Evolutionary conservation across 2,329 filamentous ascomycete genomes (phyloP).

Genomic region (Dactylella cylindrospora): DNA sequence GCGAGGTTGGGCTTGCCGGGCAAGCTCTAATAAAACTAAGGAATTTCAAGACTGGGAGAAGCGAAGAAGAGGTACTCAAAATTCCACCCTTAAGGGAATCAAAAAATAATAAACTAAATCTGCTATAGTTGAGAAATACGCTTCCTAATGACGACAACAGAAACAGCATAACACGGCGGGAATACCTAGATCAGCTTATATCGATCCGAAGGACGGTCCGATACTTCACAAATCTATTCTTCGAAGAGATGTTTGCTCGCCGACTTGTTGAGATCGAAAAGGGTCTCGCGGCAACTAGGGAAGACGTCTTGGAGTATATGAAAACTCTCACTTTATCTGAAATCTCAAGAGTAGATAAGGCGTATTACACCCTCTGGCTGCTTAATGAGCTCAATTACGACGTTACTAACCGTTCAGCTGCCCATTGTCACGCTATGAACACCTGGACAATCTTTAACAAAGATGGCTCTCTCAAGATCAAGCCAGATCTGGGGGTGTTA

Average conservation of each 20-base stretch:
- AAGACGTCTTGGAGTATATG: not conserved
- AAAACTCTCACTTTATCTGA: slow-evolving; percentile 14
- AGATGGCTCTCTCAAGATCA: slow-evolving; percentile 3
- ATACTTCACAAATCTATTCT: slow-evolving; percentile 16
- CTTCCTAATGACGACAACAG: slow-evolving; percentile 13
- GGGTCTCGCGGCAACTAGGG: not conserved
- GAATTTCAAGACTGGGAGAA: slow-evolving; percentile 28
- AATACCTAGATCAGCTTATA: slow-evolving; percentile 7
- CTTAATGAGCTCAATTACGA: slow-evolving; percentile 18
- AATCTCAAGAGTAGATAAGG: slow-evolving; percentile 20
- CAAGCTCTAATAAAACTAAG: slow-evolving; percentile 9
- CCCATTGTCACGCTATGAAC: slow-evolving; percentile 2
- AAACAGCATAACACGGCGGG: not conserved
- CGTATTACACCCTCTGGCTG: slow-evolving; percentile 32
- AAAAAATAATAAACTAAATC: not conserved
- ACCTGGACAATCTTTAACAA: slow-evolving; percentile 15
- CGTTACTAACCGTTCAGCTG: not conserved
- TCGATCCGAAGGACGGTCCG: slow-evolving; percentile 9
- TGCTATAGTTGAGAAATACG: slow-evolving; percentile 6
- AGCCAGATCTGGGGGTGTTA: slow-evolving; percentile 13
- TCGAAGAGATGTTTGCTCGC: slow-evolving; percentile 18
- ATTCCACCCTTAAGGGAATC: not conserved
- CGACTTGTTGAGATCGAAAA: not conserved
- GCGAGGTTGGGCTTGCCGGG: slow-evolving; percentile 8
- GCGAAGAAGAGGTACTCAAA: slow-evolving; percentile 10